phyloP scores from a whole-genome alignment of 257 asterid species.

The Solanum gracilifrons region DNA sequence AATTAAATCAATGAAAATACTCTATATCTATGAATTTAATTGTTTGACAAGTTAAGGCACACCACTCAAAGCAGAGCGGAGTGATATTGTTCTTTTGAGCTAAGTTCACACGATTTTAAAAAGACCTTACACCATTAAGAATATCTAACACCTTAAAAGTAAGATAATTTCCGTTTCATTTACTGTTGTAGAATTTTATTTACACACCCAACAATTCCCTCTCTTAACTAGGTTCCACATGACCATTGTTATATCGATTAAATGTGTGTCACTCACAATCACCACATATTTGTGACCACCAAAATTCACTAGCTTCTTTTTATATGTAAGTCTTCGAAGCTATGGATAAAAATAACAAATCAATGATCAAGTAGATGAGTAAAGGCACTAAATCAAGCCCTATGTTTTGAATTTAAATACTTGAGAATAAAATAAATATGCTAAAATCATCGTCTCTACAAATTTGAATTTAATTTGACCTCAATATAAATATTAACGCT shows the following conservation, averaged over 20 bases:
- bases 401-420: background rate
- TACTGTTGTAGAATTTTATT: too few relatives aligned
- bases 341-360: too few relatives aligned
- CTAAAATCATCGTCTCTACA: fast-evolving
- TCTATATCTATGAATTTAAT: background rate
- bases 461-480: background rate
- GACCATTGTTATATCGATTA: background rate
- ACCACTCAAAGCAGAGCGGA: too few relatives aligned
- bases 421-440: too few relatives aligned
- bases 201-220: background rate
- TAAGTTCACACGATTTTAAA: too few relatives aligned
- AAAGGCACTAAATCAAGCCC: background rate
- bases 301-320: background rate
- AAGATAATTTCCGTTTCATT: too few relatives aligned
- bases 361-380: too few relatives aligned
- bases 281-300: background rate
- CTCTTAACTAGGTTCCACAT: background rate
- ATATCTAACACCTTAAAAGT: background rate
- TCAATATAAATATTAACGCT: background rate
- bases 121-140: too few relatives aligned
- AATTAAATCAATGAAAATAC: too few relatives aligned
- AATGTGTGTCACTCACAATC: background rate
- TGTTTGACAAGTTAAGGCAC: background rate
- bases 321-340: too few relatives aligned
- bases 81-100: too few relatives aligned